Evolutionary conservation across 2,329 filamentous ascomycete genomes (phyloP).

Genomic region (Mycosphaerella arachidis): DNA sequence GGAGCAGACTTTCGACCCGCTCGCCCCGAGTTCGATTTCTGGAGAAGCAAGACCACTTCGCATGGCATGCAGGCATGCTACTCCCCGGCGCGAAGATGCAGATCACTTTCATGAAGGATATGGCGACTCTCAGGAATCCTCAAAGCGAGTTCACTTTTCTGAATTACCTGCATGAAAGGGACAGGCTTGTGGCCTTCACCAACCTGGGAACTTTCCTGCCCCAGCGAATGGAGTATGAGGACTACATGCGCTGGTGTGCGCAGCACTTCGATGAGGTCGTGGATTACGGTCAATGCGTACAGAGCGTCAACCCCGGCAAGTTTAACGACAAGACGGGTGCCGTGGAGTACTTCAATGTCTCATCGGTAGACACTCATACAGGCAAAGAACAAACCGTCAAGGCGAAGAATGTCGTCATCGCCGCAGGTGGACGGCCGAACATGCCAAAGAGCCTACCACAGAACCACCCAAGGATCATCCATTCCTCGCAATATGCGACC

Average conservation of each 20-base stretch:
- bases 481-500: conserved; percentile 81
- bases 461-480: conserved; percentile 69
- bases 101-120: conserved; percentile 94
- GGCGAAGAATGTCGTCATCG: conserved; percentile 66
- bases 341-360: conserved; percentile 64
- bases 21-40: conserved; percentile 76
- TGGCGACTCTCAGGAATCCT: conserved; percentile 83
- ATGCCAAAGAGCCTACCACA: conserved; percentile 67
- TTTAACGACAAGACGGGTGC: conserved; percentile 46
- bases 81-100: conserved; percentile 93
- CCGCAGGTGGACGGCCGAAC: conserved; percentile 62
- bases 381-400: conserved; percentile 51
- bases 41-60: conserved; percentile 76
- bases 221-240: conserved; percentile 82
- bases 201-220: conserved; percentile 88
- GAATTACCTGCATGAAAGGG: conserved; percentile 82
- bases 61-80: conserved; percentile 95
- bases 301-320: conserved; percentile 60
- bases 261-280: conserved; percentile 69
- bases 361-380: conserved; percentile 58
- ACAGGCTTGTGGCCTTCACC: conserved; percentile 81
- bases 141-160: conserved; percentile 90
- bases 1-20: conserved; percentile 33
- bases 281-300: conserved; percentile 71
- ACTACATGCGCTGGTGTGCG: conserved; percentile 92